Evolutionary conservation across 345 rosid genomes (phyloP).

Genomic region (Lumnitzera littorea): DNA sequence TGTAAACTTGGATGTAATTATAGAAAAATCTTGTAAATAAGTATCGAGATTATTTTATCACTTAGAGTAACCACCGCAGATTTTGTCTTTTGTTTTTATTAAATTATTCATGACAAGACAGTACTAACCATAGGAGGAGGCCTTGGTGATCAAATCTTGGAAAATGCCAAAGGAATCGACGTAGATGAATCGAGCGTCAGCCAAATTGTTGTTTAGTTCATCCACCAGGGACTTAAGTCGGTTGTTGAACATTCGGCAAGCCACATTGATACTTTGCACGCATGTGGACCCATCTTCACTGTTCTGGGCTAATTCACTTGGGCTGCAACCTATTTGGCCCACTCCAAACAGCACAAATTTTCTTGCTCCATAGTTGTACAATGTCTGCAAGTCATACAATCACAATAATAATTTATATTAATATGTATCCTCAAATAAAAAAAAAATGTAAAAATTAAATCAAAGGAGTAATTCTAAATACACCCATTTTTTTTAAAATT

Average conservation of each 20-base stretch:
- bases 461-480: too few species aligned
- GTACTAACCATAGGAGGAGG: conserved; percentile 6
- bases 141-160: conserved; percentile 11
- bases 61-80: too few species aligned
- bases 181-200: conserved; percentile 30
- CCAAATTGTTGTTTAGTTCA: conserved; percentile 27
- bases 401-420: not conserved
- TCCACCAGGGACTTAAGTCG: conserved; percentile 28
- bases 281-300: conserved; percentile 30
- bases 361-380: conserved; percentile 44
- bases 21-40: too few species aligned
- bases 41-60: too few species aligned
- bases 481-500: too few species aligned
- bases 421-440: too few species aligned
- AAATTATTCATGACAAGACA: too few species aligned
- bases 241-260: conserved; percentile 33
- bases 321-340: conserved; percentile 45
- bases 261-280: conserved; percentile 26
- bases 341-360: conserved; percentile 33
- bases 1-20: too few species aligned
- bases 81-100: too few species aligned
- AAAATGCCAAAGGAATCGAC: conserved; percentile 29
- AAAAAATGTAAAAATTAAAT: too few species aligned
- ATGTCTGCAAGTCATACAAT: conserved; percentile 8
- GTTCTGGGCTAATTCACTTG: conserved; percentile 23